Percentiles rank a stretch among this genome's conserved stretches.
Conservation (phyloP, 495 filamentous ascomycete genomes). For the Aspergillus funiculosus region DNA sequence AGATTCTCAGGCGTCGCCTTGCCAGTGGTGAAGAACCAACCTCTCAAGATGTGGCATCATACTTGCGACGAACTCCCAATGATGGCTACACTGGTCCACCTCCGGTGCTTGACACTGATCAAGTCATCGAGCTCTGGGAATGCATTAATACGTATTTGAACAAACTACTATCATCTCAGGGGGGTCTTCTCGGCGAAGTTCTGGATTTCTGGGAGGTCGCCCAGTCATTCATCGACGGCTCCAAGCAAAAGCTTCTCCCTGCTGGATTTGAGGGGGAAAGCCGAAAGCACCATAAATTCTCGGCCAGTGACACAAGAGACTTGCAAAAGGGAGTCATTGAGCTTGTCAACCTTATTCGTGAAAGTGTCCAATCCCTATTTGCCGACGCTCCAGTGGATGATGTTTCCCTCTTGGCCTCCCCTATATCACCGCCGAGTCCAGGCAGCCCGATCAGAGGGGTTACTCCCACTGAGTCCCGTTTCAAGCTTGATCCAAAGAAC, state of each 20-base stretch:
- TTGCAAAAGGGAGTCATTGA: constrained; percentile 74
- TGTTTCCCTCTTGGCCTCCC: constrained; percentile 76
- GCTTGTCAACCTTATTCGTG: constrained; percentile 72
- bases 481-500: constrained; percentile 72
- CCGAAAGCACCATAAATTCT: constrained; percentile 75
- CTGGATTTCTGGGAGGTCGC: constrained; percentile 91
- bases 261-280: constrained; percentile 79
- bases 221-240: constrained; percentile 84
- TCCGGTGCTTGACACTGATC: constrained; percentile 60
- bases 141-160: constrained; percentile 65
- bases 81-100: constrained; percentile 51
- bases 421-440: constrained; percentile 66
- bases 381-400: constrained; percentile 88
- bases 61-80: constrained; percentile 64
- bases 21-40: constrained; percentile 64
- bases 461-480: constrained; percentile 58
- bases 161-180: constrained; percentile 60
- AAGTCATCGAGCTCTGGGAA: constrained; percentile 87
- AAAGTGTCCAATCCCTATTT: constrained; percentile 74
- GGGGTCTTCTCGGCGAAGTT: constrained; percentile 81
- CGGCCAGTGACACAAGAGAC: constrained; percentile 59
- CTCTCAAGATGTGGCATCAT: constrained; percentile 59
- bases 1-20: constrained; percentile 77
- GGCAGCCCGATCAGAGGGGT: constrained; percentile 54
- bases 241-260: constrained; percentile 72